Percentiles rank a stretch among this genome's conserved stretches.
phyloP scores from a whole-genome alignment of 176 grass and related monocot genomes.

The Oryza brachyantha region DNA sequence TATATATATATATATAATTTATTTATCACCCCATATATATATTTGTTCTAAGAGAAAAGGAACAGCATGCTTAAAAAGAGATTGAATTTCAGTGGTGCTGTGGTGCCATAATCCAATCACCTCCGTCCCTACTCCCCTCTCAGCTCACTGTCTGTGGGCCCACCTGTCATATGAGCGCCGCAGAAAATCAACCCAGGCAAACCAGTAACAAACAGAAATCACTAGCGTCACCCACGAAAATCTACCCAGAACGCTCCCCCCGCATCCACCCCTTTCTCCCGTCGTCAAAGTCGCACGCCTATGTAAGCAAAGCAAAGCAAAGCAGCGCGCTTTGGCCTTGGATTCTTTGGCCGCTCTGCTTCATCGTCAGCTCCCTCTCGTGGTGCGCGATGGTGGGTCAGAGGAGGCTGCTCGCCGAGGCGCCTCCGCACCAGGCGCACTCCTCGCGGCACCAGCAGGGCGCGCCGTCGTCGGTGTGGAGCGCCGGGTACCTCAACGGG shows the following conservation, averaged over 20 bases:
- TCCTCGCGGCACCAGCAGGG: constrained; percentile 18
- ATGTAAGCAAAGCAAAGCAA: constrained; percentile 28
- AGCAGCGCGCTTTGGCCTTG: not conserved
- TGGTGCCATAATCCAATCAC: not conserved
- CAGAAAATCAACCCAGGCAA: constrained; percentile 6
- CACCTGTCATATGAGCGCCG: not conserved
- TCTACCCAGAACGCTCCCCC: not conserved
- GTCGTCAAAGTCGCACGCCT: constrained; percentile 1
- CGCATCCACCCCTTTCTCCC: not conserved
- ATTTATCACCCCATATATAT: too few relatives aligned
- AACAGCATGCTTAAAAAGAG: not conserved
- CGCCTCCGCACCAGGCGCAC: constrained; percentile 15
- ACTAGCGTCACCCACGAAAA: not conserved
- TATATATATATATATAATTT: too few relatives aligned
- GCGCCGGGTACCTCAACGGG: constrained; percentile 60
- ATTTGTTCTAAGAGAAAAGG: too few relatives aligned
- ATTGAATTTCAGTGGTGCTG: constrained; percentile 2
- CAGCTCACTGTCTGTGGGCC: not conserved
- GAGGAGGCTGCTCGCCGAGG: constrained; percentile 42
- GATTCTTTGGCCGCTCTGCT: too few relatives aligned
- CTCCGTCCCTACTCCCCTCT: not conserved
- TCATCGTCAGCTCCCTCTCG: constrained; percentile 9
- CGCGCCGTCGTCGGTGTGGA: constrained; percentile 54
- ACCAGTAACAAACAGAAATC: constrained; percentile 23
- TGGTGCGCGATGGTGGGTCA: constrained; percentile 21